Percentiles rank a stretch among this genome's conserved stretches.
These are phyloP conservation scores for Nigrograna mackinnonii DNA, from an alignment of 2,329 filamentous ascomycete species.

Conservation along the genomic window DNA sequence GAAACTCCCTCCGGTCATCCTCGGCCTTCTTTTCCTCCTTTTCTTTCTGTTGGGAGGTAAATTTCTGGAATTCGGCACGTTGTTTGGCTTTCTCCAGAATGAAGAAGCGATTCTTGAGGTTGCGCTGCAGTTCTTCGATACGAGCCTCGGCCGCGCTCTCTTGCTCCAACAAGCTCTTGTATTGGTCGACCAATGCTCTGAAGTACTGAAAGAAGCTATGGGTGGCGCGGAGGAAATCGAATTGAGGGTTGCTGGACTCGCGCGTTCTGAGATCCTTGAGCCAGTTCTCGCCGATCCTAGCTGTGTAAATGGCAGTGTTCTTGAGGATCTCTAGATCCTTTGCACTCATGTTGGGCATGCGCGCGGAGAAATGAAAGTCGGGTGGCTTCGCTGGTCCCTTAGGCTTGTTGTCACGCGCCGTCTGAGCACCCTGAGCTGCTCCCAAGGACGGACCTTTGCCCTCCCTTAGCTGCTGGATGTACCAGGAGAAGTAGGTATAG, in stretches of 20 bases:
- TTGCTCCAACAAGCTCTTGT: conserved; percentile 76
- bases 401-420: conserved; percentile 64
- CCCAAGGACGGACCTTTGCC: conserved; percentile 80
- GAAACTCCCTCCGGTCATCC: conserved; percentile 75
- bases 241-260: conserved; percentile 89
- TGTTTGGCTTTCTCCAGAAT: conserved; percentile 80
- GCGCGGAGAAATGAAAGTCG: conserved; percentile 89
- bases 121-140: conserved; percentile 72
- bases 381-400: conserved; percentile 83
- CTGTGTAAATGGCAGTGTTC: conserved; percentile 87
- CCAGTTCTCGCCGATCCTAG: conserved; percentile 89
- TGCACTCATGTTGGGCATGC: conserved; percentile 96
- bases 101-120: conserved; percentile 77
- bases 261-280: conserved; percentile 88
- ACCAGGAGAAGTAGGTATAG: conserved; percentile 87
- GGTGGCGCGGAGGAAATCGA: conserved; percentile 92
- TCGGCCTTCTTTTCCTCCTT: conserved; percentile 88
- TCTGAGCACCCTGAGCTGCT: conserved; percentile 66
- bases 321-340: conserved; percentile 78
- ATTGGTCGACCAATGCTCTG: conserved; percentile 89
- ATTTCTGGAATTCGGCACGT: conserved; percentile 84
- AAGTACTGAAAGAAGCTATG: conserved; percentile 98
- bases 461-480: conserved; percentile 80
- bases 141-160: conserved; percentile 74
- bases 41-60: conserved; percentile 80